Evolutionary conservation across 345 rosid species (phyloP), one percentile per base, ranked within the genome.

Genomic region (Eucalyptus polyanthemos): DNA sequence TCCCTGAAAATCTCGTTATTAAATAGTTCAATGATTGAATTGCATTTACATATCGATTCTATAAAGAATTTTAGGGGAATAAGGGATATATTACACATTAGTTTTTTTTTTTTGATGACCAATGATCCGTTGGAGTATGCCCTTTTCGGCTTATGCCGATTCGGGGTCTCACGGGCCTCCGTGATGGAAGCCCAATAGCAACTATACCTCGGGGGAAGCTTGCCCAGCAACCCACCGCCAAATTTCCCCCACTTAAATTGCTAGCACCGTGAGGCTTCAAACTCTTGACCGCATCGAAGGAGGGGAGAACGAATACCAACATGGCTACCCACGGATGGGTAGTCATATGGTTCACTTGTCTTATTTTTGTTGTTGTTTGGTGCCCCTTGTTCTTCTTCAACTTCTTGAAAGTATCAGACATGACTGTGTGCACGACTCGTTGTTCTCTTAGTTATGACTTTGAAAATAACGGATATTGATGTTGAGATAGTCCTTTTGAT

Each of bases 191-290:
- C 51, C 51, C 51, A 50, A 50, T 0, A 14, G 0, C 51, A 5
- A 50, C 51, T 50, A 50, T 50, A 50, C 1, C 1, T 50, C 6
- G 51, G 7, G 16, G 17, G 17, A 50, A 50, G 51, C 3, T 50
- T 7, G 51, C 51, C 17, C 0, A 50, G 6, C 17, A 50, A 50
- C 17, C 51, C 51, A 14, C 3, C 17, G 7, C 17, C 51, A 5
- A 2, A 6, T 50, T 50, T 50, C 3, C 51, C 51, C 7, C 17
- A 50, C 51, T 50, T 50, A 50, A 50, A 50, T 50, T 14, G 16
- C 17, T 50, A 50, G 17, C 17, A 50, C 51, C 1, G 7, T 3
- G 0, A 6, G 51, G 7, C 0, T 50, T 50, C 1, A 3, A 50
- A 14, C 16, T 50, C 7, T 14, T 1, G 51, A 50, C 17, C 17